Base-by-base conservation (phyloP, 2,329 filamentous ascomycete genomes). In the Diaporthe caulivora region DNA sequence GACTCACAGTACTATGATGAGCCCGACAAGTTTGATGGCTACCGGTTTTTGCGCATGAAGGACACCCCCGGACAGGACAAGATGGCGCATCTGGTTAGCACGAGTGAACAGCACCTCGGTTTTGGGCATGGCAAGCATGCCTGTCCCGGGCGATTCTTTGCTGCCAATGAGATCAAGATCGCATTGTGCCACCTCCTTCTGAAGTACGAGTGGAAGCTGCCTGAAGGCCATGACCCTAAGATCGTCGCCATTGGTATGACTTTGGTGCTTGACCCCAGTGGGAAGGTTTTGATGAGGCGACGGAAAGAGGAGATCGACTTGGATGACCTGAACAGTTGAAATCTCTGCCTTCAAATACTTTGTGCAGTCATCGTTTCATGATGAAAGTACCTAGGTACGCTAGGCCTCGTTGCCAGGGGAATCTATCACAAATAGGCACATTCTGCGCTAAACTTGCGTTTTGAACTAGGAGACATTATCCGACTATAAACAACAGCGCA, bases 21-120 rank as follows among this genome's bases (percentile, higher is more conserved):
- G 2, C 79, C 83, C 0, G 40, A 77, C 10, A 81, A 81, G 31
- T 86, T 80, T 75, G 84, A 86, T 24, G 84, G 83, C 0, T 86
- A 85, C 70, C 80, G 85, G 0, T 86, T 84, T 70, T 82, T 83
- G 5, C 79, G 82, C 2, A 71, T 78, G 13, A 60, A 24, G 24
- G 37, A 26, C 2, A 26, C 3, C 4, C 57, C 57, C 11, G 77
- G 75, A 5, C 42, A 67, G 58, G 58, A 72, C 15, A 65, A 67
- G 31, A 67, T 55, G 17, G 34, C 37, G 18, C 58, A 72, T 15
- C 70, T 72, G 13, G 47, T 55, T 8, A 60, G 51, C 18, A 60
- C 57, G 21, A 60, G 57, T 29, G 37, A 60, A 15, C 37, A 42
- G 5, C 49, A 72, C 11, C n/a, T 67, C 8, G 58, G 44, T 5